Evolutionary conservation across 208 protist species (phyloP).

Genomic region (Acanthamoeba comandoni): DNA sequence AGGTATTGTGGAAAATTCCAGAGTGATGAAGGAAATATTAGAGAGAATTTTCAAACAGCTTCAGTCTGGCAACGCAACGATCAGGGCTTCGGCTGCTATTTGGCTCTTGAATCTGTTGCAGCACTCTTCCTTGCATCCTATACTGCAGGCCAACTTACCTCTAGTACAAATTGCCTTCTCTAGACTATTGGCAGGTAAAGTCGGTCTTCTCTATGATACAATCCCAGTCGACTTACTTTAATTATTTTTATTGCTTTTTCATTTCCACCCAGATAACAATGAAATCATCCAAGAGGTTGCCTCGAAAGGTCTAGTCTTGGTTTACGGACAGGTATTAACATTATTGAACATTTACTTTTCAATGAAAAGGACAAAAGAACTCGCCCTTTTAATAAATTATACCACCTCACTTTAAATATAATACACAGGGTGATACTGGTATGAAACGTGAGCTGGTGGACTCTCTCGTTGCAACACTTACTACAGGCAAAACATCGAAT

Average conservation of each 20-base stretch:
- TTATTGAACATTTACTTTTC: too few relatives aligned
- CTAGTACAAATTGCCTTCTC: slow-evolving; percentile 74
- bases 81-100: slow-evolving; percentile 67
- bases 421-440: slow-evolving; percentile 28
- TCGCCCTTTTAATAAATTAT: too few relatives aligned
- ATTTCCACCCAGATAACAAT: slow-evolving; percentile 74
- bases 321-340: slow-evolving; percentile 74
- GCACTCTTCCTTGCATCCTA: slow-evolving; percentile 57
- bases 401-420: too few relatives aligned
- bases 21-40: slow-evolving; percentile 51
- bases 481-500: slow-evolving; percentile 66
- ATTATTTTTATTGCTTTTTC: slow-evolving; percentile 25
- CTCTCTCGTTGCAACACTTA: slow-evolving; percentile 73
- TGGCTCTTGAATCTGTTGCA: slow-evolving; percentile 78
- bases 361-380: too few relatives aligned
- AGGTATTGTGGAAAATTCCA: background rate
- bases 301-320: slow-evolving; percentile 80
- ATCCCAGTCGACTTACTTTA: too few relatives aligned
- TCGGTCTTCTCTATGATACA: too few relatives aligned
- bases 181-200: slow-evolving; percentile 49
- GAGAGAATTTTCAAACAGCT: slow-evolving; percentile 39
- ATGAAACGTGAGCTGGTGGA: slow-evolving; percentile 78
- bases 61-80: slow-evolving; percentile 31
- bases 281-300: slow-evolving; percentile 83
- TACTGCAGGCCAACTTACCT: slow-evolving; percentile 26